Base-by-base conservation (phyloP, 768 basidiomycete genomes). In the Pleurotus platypus region DNA sequence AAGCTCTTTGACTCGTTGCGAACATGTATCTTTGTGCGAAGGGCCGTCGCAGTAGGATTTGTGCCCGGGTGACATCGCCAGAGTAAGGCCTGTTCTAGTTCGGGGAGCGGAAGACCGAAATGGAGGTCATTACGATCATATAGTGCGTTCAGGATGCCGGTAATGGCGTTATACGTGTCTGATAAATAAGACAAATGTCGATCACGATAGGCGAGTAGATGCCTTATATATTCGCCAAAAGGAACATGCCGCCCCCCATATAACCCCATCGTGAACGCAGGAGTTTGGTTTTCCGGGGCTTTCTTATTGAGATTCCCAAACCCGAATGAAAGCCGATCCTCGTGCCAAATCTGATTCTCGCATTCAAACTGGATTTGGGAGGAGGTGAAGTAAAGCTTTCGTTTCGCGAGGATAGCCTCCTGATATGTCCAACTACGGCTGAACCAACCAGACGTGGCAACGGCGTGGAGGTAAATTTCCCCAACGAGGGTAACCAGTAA, bases 371-470 rank as follows among this genome's bases (percentile, higher is more conserved):
- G 13, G 39, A 53, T 16, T 40, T 53, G 50, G 3, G n/a, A 38
- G 8, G 38, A 26, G 22, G 27, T 20, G 26, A 53, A 53, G 20
- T 53, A 53, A 9, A 53, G n/a, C 50, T 53, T 53, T 20, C 50
- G 50, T 1, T 9, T 40, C 16, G 50, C 20, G 4, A 53, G 50
- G 37, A 53, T 27, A 24, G 35, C 50, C 12, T 53, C 50, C 24
- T 53, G 50, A 5, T 53, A 53, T 18, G 50, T 53, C 50, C 50
- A 53, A n/a, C 50, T 39, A 1, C 50, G 35, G 4, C 13, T 53
- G 4, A 26, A 53, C 50, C 50, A 53, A 11, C 18, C 2, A 2
- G 24, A 26, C 12, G 8, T 11, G 13, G 20, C 20, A 2, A 20
- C 13, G 8, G 35, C 24, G 9, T 15, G 35, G 26, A 51, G 35